A percentile compares a stretch with the other conserved stretches of the same genome.
Evolutionary conservation across 306 rosid genomes (phyloP).

Genomic region (Carpinus viminea): DNA sequence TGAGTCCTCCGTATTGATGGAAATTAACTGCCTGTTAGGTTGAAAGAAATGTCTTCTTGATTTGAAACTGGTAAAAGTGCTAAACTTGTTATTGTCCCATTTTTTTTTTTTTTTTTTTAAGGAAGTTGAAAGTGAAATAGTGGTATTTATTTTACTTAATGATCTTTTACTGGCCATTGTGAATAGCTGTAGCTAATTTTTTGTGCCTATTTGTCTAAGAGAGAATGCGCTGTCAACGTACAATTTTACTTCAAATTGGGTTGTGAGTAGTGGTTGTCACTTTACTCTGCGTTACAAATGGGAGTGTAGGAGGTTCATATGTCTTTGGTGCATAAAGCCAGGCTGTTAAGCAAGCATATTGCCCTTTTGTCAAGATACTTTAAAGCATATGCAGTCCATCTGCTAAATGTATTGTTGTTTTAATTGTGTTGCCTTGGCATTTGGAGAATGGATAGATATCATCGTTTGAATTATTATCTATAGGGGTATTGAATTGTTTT

Average conservation of each 20-base stretch:
- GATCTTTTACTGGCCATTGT: no score
- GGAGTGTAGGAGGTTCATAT: neutral
- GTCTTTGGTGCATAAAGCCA: neutral
- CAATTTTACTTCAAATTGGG: neutral
- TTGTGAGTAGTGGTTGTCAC: neutral
- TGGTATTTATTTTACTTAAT: no score
- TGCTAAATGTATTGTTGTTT: neutral
- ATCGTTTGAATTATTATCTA: neutral
- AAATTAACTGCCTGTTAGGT: conserved; percentile 1
- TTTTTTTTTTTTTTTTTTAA: no score
- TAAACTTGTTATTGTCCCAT: neutral
- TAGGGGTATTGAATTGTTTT: neutral
- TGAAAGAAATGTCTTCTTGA: neutral
- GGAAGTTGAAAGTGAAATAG: neutral
- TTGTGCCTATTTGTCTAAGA: neutral
- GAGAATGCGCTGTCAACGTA: neutral
- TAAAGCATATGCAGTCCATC: neutral
- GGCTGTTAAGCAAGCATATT: no score
- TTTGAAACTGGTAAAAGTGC: neutral
- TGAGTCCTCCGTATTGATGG: neutral
- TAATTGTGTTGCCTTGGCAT: neutral
- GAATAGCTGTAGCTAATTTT: no score
- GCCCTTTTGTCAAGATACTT: no score
- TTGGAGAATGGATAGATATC: neutral
- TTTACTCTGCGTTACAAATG: neutral